Evolutionary conservation across 768 basidiomycete species (phyloP).

Genomic region (Pleurotus tuoliensis): DNA sequence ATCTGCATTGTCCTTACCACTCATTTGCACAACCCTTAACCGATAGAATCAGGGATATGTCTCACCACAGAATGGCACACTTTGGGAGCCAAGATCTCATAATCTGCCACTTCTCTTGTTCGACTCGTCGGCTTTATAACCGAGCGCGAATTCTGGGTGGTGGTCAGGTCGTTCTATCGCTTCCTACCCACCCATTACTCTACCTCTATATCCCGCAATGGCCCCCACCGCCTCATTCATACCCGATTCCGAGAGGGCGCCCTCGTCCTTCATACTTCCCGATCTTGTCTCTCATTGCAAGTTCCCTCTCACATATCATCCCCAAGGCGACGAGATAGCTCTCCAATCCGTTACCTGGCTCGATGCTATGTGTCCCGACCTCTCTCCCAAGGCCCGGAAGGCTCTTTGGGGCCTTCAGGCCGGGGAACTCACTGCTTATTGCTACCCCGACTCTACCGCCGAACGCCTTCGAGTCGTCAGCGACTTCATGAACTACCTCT

Average conservation of each 20-base stretch:
- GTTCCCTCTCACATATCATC: constrained; percentile 41
- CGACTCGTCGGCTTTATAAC: neutral
- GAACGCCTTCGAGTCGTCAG: constrained; percentile 60
- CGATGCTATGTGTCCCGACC: constrained; percentile 41
- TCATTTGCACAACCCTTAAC: neutral
- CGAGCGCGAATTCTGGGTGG: neutral
- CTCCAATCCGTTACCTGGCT: constrained; percentile 48
- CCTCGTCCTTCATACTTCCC: constrained; percentile 45
- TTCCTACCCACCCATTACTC: neutral
- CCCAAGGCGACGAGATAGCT: constrained; percentile 42
- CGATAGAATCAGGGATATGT: neutral
- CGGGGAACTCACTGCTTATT: constrained; percentile 62
- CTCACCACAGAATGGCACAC: neutral
- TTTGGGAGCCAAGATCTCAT: neutral
- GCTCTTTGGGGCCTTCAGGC: constrained; percentile 59
- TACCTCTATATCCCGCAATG: neutral
- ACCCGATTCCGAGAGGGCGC: neutral
- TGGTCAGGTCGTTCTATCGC: neutral
- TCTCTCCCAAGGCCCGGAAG: constrained; percentile 38
- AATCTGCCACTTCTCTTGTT: neutral
- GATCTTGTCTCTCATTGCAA: constrained; percentile 51
- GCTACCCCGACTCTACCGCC: constrained; percentile 53
- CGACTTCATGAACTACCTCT: constrained; percentile 64
- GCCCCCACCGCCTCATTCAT: neutral
- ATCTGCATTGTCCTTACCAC: constrained; percentile 1